These are phyloP conservation scores for Zoysia japonica DNA, from an alignment of 176 grass and related monocot species.

Conservation along the genomic window DNA sequence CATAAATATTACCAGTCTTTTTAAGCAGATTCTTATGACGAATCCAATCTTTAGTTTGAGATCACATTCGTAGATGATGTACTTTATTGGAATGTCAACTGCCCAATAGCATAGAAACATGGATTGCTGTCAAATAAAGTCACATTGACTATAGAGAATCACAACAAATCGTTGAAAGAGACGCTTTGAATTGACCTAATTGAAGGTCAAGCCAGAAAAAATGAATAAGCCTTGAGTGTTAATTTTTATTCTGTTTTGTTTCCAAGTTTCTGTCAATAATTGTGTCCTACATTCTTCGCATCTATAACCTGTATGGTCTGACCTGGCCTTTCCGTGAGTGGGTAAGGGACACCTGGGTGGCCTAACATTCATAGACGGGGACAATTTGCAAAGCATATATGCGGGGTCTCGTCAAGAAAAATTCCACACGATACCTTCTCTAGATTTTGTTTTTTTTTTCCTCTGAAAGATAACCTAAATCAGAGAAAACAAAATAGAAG, in stretches of 20 bases:
- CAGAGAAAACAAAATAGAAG: background rate
- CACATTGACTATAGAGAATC: slow-evolving; percentile 6
- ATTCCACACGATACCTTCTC: slow-evolving; percentile 13
- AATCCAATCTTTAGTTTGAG: background rate
- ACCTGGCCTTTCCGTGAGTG: slow-evolving; percentile 22
- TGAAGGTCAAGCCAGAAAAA: slow-evolving; percentile 11
- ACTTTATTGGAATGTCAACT: background rate
- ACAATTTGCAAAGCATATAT: slow-evolving; percentile 40
- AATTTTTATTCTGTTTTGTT: background rate
- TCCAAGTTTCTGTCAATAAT: background rate
- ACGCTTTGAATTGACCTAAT: slow-evolving; percentile 14
- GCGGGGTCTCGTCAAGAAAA: slow-evolving; percentile 30
- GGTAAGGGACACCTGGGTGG: slow-evolving; percentile 18
- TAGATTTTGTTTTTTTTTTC: background rate
- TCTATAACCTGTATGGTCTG: background rate
- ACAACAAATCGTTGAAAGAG: slow-evolving; percentile 8
- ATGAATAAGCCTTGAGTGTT: background rate
- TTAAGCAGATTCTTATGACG: slow-evolving; percentile 1
- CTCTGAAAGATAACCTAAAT: no score
- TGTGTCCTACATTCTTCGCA: background rate
- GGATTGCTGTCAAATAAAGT: background rate
- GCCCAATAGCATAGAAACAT: background rate
- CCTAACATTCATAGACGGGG: slow-evolving; percentile 26
- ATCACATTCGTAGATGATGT: background rate
- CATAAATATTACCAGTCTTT: background rate